Evolutionary conservation across 2,329 filamentous ascomycete species (phyloP).

Genomic region (Venturia nashicola): DNA sequence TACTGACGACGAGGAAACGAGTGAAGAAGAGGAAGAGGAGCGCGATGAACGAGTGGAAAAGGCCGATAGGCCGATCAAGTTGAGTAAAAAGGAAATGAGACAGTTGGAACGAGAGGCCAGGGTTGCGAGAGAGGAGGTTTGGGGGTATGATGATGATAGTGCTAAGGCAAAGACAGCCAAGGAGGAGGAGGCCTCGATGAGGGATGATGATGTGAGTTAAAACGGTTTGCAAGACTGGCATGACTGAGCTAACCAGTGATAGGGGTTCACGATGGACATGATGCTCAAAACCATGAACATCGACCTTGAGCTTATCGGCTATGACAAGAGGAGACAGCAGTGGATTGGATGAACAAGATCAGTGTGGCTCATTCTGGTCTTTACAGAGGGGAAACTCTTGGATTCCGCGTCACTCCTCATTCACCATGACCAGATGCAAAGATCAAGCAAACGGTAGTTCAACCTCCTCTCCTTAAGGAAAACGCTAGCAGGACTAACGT

Average conservation of each 20-base stretch:
- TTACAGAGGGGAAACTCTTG: background rate
- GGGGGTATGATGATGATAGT: constrained; percentile 25
- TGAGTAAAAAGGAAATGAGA: constrained; percentile 13
- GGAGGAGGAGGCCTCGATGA: constrained; percentile 20
- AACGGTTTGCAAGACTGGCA: background rate
- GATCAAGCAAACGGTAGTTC: too few species aligned
- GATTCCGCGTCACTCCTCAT: background rate
- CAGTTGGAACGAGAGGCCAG: constrained; percentile 14
- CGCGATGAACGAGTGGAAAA: constrained; percentile 18
- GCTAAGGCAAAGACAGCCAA: constrained; percentile 18
- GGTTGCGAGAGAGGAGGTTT: constrained; percentile 28
- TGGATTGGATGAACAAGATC: constrained; percentile 39
- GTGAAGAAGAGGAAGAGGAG: constrained; percentile 11
- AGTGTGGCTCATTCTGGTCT: background rate
- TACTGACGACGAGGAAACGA: constrained; percentile 14
- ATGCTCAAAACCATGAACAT: constrained; percentile 57
- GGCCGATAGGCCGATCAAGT: constrained; percentile 13
- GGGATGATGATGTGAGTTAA: constrained; percentile 28
- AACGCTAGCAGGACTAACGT: background rate
- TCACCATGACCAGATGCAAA: background rate
- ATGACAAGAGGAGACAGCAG: constrained; percentile 42
- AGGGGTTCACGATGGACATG: constrained; percentile 58
- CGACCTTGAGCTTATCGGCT: constrained; percentile 50
- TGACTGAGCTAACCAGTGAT: constrained; percentile 4
- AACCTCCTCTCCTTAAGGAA: background rate